Evolutionary conservation across 2,329 filamentous ascomycete genomes (phyloP).

Genomic region (Diaporthe capsici): DNA sequence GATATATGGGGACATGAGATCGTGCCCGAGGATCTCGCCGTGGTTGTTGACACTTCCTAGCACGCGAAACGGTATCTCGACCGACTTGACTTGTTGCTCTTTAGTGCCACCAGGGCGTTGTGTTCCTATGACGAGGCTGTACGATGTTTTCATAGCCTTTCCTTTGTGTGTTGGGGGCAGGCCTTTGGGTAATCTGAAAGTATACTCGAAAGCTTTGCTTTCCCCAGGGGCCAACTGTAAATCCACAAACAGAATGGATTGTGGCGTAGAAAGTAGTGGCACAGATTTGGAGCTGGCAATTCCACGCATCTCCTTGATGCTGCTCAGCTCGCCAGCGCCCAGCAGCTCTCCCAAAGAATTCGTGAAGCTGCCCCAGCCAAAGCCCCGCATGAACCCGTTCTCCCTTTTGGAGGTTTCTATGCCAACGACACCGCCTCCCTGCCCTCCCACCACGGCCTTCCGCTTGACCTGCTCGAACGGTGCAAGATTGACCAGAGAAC

Average conservation of each 20-base stretch:
- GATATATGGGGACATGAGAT: constrained; percentile 94
- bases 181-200: constrained; percentile 87
- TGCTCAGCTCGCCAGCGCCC: constrained; percentile 89
- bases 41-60: constrained; percentile 92
- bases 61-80: constrained; percentile 93
- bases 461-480: constrained; percentile 97
- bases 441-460: constrained; percentile 89
- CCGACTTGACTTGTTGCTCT: constrained; percentile 88
- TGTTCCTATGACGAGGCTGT: constrained; percentile 91
- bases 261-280: constrained; percentile 92
- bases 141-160: constrained; percentile 93
- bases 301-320: constrained; percentile 94
- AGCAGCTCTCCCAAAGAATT: constrained; percentile 90
- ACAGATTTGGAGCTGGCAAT: constrained; percentile 88
- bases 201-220: constrained; percentile 88
- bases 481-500: constrained; percentile 88
- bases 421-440: constrained; percentile 88
- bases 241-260: constrained; percentile 96
- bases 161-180: constrained; percentile 93
- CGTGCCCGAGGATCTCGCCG: constrained; percentile 91
- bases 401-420: constrained; percentile 81
- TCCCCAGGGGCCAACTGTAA: constrained; percentile 89
- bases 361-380: constrained; percentile 91
- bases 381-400: constrained; percentile 83
- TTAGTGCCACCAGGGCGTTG: constrained; percentile 84